phyloP scores from a whole-genome alignment of 192 early-diverging fungal genomes.

The Allomyces javanicus region DNA sequence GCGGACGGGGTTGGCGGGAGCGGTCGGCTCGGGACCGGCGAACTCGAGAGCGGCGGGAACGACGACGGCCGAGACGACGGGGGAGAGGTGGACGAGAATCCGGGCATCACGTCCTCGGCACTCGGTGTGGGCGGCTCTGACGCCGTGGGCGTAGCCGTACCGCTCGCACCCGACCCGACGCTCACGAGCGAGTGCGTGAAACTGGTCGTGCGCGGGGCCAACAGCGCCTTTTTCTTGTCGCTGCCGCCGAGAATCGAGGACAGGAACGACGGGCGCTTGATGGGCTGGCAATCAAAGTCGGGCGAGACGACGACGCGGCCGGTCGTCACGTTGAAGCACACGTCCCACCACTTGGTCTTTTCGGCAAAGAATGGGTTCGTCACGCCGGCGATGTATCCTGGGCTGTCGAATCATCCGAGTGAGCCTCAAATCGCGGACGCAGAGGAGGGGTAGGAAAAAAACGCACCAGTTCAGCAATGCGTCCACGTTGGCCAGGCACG shows the following conservation, averaged over 20 bases:
- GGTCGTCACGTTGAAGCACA: conserved; percentile 84
- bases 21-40: too few relatives aligned
- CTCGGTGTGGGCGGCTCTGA: background rate
- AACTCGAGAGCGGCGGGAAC: too few relatives aligned
- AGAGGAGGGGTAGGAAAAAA: conserved; percentile 2
- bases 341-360: conserved; percentile 83
- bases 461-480: conserved; percentile 28
- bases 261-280: conserved; percentile 1
- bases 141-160: background rate
- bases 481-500: conserved; percentile 70
- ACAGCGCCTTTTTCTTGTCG: conserved; percentile 1
- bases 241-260: conserved; percentile 2
- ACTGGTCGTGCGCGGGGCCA: background rate
- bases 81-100: too few relatives aligned
- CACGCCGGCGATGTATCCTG: conserved; percentile 88
- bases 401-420: conserved; percentile 8
- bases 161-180: conserved; percentile 1
- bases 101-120: too few relatives aligned
- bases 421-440: conserved; percentile 2
- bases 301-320: conserved; percentile 86
- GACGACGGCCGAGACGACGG: too few relatives aligned
- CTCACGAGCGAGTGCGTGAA: background rate
- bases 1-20: too few relatives aligned
- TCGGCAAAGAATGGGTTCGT: conserved; percentile 93
- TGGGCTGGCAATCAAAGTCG: conserved; percentile 3